Evolutionary conservation across 2,329 filamentous ascomycete species (phyloP), one percentile per base, ranked within the genome.

Genomic region (Claviceps sp.): DNA sequence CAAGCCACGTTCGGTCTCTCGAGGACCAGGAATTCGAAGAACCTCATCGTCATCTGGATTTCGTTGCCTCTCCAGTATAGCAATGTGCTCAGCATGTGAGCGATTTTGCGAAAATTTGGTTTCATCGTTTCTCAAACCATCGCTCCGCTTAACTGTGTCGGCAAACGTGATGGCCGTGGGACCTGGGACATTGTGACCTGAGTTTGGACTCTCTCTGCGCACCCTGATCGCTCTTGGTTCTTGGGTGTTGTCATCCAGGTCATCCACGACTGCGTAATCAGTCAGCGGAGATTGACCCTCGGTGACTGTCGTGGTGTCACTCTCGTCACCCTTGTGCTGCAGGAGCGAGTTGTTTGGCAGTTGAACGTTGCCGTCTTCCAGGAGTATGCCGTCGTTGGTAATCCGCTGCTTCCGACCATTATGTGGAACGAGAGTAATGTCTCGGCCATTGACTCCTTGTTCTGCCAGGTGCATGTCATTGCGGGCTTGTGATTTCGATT

Each of bases 11-110:
- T 98, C 93, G 47, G 85, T 90, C 62, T 97, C 93, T 59, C 90
- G 77, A 1, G 93, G 93, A 20, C 90, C 90, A 0, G 93, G 93
- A 59, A 98, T 97, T 42, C 88, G 84, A 44, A 97, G 71, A 0
- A 89, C 81, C 37, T 83, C 82, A 45, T 81, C 82, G 45, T 81
- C 83, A 52, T 86, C 83, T 55, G 82, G 80, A 52, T 87, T 84
- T 39, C 89, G 80, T 64, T 96, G 91, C 36, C 85, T 83, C 64
- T 95, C 82, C 14, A 96, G 66, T 60, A 97, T 93, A 5, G 86
- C 86, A 61, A 96, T 94, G 61, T 95, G 88, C 55, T 90, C 85
- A 51, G 88, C 85, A 45, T 85, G 75, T 37, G 76, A 73, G 38
- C 62, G 59, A 0, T 78, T 78, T 9, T 83, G 71, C 49, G 68